Evolutionary conservation across 2,329 filamentous ascomycete genomes (phyloP), one percentile per base, ranked within the genome.

Genomic region (Camptophora hylomeconis): DNA sequence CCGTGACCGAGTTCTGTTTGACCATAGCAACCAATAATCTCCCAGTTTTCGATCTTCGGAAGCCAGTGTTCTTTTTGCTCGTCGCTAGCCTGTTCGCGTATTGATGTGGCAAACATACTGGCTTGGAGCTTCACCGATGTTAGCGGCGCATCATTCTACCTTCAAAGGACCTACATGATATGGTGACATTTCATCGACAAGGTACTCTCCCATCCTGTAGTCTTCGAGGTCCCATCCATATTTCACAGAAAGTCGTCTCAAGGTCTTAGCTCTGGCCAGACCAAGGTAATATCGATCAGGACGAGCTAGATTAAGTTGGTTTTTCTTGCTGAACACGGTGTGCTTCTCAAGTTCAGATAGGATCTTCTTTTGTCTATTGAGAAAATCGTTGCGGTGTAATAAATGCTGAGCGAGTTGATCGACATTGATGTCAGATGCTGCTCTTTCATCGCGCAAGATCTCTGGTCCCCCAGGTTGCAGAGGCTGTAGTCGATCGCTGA

Each of bases 1-100:
- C 63, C 64, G 36, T 67, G 63, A 1, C 65, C 63, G 2, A 67
- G 50, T 38, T 67, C 64, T 2, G 59, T 65, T 43, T 66, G 63
- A 7, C 59, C 62, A 43, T 67, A 67, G 28, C 57, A 62, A 8
- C 63, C 65, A 31, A 67, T 59, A 16, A 65, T 63, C 33, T 64
- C 54, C 54, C 56, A 64, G 10, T 49, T 51, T 24, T 63, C 54
- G 29, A 65, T 62, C 37, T 55, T 54, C 1, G 63, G 62, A 45
- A 63, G 44, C 65, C 63, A 68, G 39, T 61, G 54, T 17, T 52
- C 51, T 20, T 53, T 52, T 35, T 67, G 63, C 37, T 57, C 52
- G 13, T 62, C 54, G 30, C 51, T 60, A 5, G 48, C 62, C 40
- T 68, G 64, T 40, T 67, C 62, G 26, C 56, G 50, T 17, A 67